These are phyloP conservation scores for Calonectria fujianensis DNA, from an alignment of 2,329 filamentous ascomycete genomes.

Conservation along the genomic window DNA sequence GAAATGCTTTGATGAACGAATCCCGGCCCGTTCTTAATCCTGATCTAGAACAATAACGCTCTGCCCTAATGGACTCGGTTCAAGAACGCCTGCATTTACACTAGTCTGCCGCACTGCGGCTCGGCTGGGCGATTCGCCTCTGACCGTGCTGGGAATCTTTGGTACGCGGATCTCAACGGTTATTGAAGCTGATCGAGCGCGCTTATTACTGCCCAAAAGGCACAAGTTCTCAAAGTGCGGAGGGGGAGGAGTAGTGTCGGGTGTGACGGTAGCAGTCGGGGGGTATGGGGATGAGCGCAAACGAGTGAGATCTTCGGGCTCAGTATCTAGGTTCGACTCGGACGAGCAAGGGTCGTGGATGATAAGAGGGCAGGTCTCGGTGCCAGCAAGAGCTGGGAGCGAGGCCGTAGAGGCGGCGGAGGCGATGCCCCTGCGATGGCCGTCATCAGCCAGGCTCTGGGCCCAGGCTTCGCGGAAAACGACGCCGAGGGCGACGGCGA, in stretches of 20 bases:
- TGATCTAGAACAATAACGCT: conserved; percentile 35
- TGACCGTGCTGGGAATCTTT: conserved; percentile 26
- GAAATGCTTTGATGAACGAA: conserved; percentile 3
- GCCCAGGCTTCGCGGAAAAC: conserved; percentile 74
- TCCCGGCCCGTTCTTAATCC: background rate
- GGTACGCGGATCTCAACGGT: conserved; percentile 39
- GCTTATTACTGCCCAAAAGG: conserved; percentile 24
- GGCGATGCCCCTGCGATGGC: conserved; percentile 8
- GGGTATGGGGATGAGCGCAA: conserved; percentile 35
- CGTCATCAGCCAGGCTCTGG: conserved; percentile 51
- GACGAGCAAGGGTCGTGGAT: conserved; percentile 36
- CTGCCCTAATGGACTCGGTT: conserved; percentile 43
- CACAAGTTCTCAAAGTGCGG: background rate
- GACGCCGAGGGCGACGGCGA: conserved; percentile 80
- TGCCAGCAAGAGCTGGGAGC: conserved; percentile 25
- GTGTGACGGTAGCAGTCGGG: conserved; percentile 10
- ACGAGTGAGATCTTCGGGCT: conserved; percentile 13
- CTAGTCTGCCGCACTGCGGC: background rate
- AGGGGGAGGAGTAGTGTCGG: conserved; percentile 16
- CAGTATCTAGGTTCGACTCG: conserved; percentile 26
- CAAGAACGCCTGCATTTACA: conserved; percentile 25
- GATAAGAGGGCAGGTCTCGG: conserved; percentile 38
- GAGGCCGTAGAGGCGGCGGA: background rate
- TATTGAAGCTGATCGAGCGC: conserved; percentile 25
- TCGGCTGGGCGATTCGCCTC: conserved; percentile 8